Evolutionary conservation across 305 asterid genomes (phyloP).

Genomic region (Ajuga reptans): DNA sequence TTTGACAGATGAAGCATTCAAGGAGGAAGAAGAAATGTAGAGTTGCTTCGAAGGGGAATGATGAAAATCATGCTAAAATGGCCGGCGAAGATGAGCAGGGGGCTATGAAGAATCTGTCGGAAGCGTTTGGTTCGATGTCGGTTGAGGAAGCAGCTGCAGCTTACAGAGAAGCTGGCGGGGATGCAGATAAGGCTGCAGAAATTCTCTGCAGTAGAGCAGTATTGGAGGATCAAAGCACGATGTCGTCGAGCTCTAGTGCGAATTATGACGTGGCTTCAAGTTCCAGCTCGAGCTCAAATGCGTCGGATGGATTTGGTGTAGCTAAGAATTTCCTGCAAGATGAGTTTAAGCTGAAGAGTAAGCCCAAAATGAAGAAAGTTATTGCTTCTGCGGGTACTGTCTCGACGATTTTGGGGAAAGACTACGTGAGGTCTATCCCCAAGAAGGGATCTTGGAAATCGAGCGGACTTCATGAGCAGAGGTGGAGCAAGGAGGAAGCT

Average conservation of each 20-base stretch:
- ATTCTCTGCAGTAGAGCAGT: conserved; percentile 28
- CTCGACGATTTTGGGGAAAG: conserved; percentile 66
- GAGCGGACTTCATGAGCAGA: conserved; percentile 34
- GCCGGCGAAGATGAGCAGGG: conserved; percentile 23
- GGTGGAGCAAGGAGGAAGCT: conserved; percentile 51
- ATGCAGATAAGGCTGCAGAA: conserved; percentile 44
- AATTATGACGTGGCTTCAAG: conserved; percentile 40
- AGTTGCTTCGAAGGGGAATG: conserved; percentile 28
- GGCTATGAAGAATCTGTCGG: conserved; percentile 30
- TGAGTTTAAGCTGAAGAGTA: conserved; percentile 38
- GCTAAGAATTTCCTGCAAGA: conserved; percentile 27
- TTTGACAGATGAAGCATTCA: conserved; percentile 37
- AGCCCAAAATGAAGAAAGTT: conserved; percentile 44
- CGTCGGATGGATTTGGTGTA: conserved; percentile 35
- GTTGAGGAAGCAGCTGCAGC: conserved; percentile 45
- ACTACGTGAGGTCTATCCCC: conserved; percentile 61
- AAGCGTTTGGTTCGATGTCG: conserved; percentile 43
- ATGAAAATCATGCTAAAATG: conserved; percentile 9
- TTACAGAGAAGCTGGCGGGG: conserved; percentile 39
- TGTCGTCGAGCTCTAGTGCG: conserved; percentile 56
- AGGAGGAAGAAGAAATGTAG: conserved; percentile 62
- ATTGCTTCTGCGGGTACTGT: conserved; percentile 75
- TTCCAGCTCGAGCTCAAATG: conserved; percentile 44
- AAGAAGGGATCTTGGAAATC: conserved; percentile 40
- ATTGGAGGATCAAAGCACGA: conserved; percentile 60